These are phyloP conservation scores for Erythrobasidium hasegawianum DNA, from an alignment of 1,284 basidiomycete species.

Conservation along the genomic window DNA sequence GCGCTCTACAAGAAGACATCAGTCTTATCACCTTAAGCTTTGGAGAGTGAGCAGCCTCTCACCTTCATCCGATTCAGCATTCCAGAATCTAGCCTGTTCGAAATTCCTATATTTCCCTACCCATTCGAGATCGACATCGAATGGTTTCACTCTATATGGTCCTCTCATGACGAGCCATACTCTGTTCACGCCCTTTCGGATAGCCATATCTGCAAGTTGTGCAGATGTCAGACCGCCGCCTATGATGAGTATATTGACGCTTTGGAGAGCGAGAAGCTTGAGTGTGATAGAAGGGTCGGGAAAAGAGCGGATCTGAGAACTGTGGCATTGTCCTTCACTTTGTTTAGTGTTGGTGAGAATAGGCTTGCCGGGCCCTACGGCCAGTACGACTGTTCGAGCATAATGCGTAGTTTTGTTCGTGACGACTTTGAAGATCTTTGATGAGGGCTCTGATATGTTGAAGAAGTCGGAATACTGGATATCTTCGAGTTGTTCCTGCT, in stretches of 20 bases:
- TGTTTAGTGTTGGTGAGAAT: slow-evolving; percentile 28
- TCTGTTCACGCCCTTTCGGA: slow-evolving; percentile 44
- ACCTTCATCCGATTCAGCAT: slow-evolving; percentile 37
- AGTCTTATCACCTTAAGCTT: too few species aligned
- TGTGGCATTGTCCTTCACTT: slow-evolving; percentile 43
- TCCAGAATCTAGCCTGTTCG: slow-evolving; percentile 38
- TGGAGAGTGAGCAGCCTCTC: too few species aligned
- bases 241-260: slow-evolving; percentile 45
- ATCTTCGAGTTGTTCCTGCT: slow-evolving; percentile 34
- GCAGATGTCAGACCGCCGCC: slow-evolving; percentile 51
- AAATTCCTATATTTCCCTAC: slow-evolving; percentile 46
- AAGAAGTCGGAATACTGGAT: slow-evolving; percentile 25
- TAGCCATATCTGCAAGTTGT: slow-evolving; percentile 47
- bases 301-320: slow-evolving; percentile 37
- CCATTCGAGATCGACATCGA: slow-evolving; percentile 47
- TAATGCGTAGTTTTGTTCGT: slow-evolving; percentile 31
- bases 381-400: slow-evolving; percentile 43
- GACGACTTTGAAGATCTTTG: slow-evolving; percentile 11
- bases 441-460: slow-evolving; percentile 26
- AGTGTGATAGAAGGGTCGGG: slow-evolving; percentile 24
- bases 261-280: slow-evolving; percentile 6
- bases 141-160: slow-evolving; percentile 48
- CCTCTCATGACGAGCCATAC: slow-evolving; percentile 48
- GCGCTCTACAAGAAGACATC: slow-evolving; percentile 40
- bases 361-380: slow-evolving; percentile 47